Base-by-base conservation (phyloP, 2,329 filamentous ascomycete genomes). In the Macrophomina pseudophaseolina region DNA sequence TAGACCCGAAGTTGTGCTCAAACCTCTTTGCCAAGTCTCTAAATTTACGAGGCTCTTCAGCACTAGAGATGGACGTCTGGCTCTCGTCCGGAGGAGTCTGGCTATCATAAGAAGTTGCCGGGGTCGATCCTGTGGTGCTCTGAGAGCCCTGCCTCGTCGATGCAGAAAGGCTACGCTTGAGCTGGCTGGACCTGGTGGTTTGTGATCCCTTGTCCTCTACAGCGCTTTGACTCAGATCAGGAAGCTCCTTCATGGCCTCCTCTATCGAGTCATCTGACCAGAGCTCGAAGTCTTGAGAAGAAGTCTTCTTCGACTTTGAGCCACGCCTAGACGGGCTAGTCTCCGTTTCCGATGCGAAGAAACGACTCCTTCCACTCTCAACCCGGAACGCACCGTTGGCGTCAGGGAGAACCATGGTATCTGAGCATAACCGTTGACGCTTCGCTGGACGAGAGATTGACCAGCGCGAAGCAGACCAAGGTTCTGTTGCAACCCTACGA, bases 231-330 rank as follows among this genome's bases (percentile, higher is more conserved):
- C 59, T 68, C 7, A 75, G 67, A 64, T 79, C 78, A 48, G 73
- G 74, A 1, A 76, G 69, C 58, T 74, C 71, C 12, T 76, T 77
- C 70, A 81, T 76, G 7, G 78, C 81, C 28, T 82, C 80, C 28
- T 80, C 78, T 6, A 81, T 72, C 5, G 81, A 83, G 64, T 83
- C 82, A 68, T 84, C 82, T 3, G 82, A 83, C 73, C 77, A 83
- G 1, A 84, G 71, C 28, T 82, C 78, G 67, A 84, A 81, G 14
- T 82, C 78, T 1, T 78, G 74, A 14, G 72, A 72, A 18, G 75
- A 74, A 38, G 69, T 74, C 48, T 70, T 74, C 38, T 56, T 71
- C 18, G 69, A 72, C 11, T 78, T 78, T 38, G 70, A 70, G 48
- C 73, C 75, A 30, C 80, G 76, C 54, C 78, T 63, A 5, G 80